A percentile compares a stretch with the other conserved stretches of the same genome.
Conservation (phyloP, 2,329 filamentous ascomycete genomes). For the Hypomyces perniciosus region DNA sequence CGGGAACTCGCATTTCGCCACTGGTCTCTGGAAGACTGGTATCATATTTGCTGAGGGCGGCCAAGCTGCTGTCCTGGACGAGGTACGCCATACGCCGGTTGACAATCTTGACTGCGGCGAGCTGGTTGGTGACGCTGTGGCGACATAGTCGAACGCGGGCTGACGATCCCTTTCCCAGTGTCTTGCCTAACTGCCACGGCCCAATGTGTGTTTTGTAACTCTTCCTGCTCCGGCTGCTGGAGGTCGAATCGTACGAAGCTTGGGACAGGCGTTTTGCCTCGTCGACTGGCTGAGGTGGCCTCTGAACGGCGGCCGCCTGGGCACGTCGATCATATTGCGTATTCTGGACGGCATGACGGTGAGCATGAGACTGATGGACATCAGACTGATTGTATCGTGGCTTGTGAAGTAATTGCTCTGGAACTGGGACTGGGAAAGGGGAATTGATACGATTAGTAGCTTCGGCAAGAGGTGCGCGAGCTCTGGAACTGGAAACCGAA, state of each 20-base stretch:
- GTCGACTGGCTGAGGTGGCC: slow-evolving; percentile 25
- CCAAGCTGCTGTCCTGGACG: slow-evolving; percentile 79
- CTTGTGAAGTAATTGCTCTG: slow-evolving; percentile 22
- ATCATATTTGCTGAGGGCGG: slow-evolving; percentile 71
- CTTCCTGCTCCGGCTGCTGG: slow-evolving; percentile 34
- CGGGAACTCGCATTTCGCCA: slow-evolving; percentile 67
- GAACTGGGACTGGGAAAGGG: slow-evolving; percentile 23
- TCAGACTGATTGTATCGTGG: slow-evolving; percentile 22
- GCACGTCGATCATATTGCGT: neutral
- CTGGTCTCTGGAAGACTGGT: slow-evolving; percentile 49
- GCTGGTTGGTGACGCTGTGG: slow-evolving; percentile 70
- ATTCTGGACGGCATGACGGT: slow-evolving; percentile 5
- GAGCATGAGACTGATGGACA: slow-evolving; percentile 5
- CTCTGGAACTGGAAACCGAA: slow-evolving; percentile 24
- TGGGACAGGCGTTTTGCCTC: slow-evolving; percentile 34
- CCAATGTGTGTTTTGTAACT: slow-evolving; percentile 71
- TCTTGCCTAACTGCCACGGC: slow-evolving; percentile 88
- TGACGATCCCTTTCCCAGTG: slow-evolving; percentile 82
- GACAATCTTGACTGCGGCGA: slow-evolving; percentile 93
- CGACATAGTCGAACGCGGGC: slow-evolving; percentile 81
- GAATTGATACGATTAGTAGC: slow-evolving; percentile 44
- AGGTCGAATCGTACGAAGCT: slow-evolving; percentile 36
- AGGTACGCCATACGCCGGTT: slow-evolving; percentile 74
- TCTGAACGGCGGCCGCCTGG: slow-evolving; percentile 15
- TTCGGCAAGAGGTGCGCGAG: slow-evolving; percentile 41